phyloP scores from a whole-genome alignment of 2,329 filamentous ascomycete species.

The Neopestalotiopsis sp. region DNA sequence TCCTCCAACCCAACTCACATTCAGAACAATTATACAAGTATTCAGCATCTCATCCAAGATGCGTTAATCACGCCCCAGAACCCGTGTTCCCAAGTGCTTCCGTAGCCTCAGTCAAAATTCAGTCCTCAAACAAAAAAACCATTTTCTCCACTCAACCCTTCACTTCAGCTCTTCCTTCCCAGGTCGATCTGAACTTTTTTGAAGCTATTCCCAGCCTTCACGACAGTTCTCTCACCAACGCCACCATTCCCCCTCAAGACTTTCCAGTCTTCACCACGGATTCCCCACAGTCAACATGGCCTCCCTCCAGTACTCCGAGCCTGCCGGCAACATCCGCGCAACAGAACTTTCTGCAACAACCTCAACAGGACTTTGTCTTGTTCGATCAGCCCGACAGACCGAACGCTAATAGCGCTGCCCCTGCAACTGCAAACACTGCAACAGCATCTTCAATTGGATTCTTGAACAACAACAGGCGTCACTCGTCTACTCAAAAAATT shows the following conservation, averaged over 20 bases:
- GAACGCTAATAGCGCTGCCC: slow-evolving; percentile 48
- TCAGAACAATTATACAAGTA: slow-evolving; percentile 39
- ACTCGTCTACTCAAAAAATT: slow-evolving; percentile 43
- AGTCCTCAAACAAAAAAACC: slow-evolving; percentile 47
- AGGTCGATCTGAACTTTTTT: slow-evolving; percentile 73
- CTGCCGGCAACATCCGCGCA: slow-evolving; percentile 67
- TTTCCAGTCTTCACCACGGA: slow-evolving; percentile 82
- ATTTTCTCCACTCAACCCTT: slow-evolving; percentile 53
- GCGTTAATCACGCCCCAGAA: slow-evolving; percentile 58
- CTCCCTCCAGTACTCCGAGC: slow-evolving; percentile 69
- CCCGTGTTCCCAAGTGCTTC: slow-evolving; percentile 37
- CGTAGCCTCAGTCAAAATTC: slow-evolving; percentile 57
- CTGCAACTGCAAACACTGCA: slow-evolving; percentile 49
- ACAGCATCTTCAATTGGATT: slow-evolving; percentile 45
- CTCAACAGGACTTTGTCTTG: slow-evolving; percentile 79
- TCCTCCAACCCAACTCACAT: slow-evolving; percentile 29
- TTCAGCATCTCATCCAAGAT: slow-evolving; percentile 54
- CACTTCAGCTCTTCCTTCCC: slow-evolving; percentile 56
- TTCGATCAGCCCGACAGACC: slow-evolving; percentile 62
- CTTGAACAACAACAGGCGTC: slow-evolving; percentile 45
- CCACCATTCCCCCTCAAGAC: slow-evolving; percentile 69
- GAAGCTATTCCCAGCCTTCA: slow-evolving; percentile 60
- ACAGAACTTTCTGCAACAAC: slow-evolving; percentile 56
- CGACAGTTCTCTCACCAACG: slow-evolving; percentile 57
- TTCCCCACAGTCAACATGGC: slow-evolving; percentile 78